These are phyloP conservation scores for Musa beccarii DNA, from an alignment of 176 grass and related monocot genomes.

Conservation along the genomic window DNA sequence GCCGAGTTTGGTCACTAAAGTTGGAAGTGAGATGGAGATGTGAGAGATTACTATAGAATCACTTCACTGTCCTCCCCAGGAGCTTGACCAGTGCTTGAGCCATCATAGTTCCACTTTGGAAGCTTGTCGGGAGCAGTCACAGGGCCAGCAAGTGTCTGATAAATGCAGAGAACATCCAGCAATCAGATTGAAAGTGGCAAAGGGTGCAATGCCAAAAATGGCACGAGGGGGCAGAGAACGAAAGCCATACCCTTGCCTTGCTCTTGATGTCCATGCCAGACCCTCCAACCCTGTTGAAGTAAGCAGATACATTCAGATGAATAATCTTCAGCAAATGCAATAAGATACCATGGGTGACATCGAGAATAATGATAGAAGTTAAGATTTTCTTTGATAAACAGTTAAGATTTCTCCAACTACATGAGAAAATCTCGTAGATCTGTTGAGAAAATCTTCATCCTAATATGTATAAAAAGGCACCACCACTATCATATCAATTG, in stretches of 20 bases:
- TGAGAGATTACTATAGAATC: constrained; percentile 70
- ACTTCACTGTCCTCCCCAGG: constrained; percentile 95
- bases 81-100: constrained; percentile 89
- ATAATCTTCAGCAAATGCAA: background rate
- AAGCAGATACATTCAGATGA: no score
- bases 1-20: no score
- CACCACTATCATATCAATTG: no score
- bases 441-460: no score
- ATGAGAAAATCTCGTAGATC: no score
- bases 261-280: background rate
- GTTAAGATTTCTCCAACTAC: no score
- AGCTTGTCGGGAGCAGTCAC: constrained; percentile 55
- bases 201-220: background rate
- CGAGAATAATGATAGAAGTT: no score
- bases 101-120: constrained; percentile 94
- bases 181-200: background rate
- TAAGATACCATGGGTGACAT: background rate
- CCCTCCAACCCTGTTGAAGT: background rate
- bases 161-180: background rate
- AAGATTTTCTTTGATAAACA: no score
- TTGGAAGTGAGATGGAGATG: background rate
- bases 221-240: no score
- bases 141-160: constrained; percentile 61
- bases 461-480: no score
- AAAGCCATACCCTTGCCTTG: background rate